Evolutionary conservation across 306 rosid species (phyloP), one percentile per base, ranked within the genome.

Genomic region (Prinsepia uniflora): DNA sequence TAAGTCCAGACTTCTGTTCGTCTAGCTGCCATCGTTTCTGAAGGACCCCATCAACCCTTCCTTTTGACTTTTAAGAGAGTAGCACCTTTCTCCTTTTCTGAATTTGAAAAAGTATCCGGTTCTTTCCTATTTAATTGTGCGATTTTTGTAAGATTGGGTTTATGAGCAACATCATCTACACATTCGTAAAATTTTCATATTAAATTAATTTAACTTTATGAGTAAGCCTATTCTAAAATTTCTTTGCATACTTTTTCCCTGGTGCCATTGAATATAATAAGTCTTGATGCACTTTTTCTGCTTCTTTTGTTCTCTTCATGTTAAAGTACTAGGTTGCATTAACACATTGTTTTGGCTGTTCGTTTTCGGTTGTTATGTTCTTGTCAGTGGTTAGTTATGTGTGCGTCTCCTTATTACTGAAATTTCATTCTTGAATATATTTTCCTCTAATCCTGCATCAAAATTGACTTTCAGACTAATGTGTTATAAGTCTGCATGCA

Each of bases 401-500:
- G 19, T 61, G 10, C 34, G 30, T 68, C 24, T 42, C 22, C 54
- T 68, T 68, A 5, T 41, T 34, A 17, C n/a, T 68, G 55, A 7
- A 67, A 49, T 18, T 46, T 49, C 71, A 42, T 52, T 70, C n/a
- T 11, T 30, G 40, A 53, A 47, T 45, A 30, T 52, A 43, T 61
- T 62, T n/a, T 10, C 8, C 15, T 63, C 24, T 15, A 22, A 22
- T n/a, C 30, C 41, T 69, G 20, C 65, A 10, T 58, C 19, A 39
- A 19, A 4, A 6, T n/a, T 61, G 19, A 13, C 17, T 56, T 70
- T 68, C 55, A 24, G 57, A 44, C 19, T 40, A 12, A 5, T 34
- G 13, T 60, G 45, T 53, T 62, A 47, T 22, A 53, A 76, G 68
- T 68, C 67, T 43, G 40, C 44, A 40, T 12, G 61, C 75, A 46